Conservation (phyloP, 306 rosid species). For the Trichosanthes truncata region DNA sequence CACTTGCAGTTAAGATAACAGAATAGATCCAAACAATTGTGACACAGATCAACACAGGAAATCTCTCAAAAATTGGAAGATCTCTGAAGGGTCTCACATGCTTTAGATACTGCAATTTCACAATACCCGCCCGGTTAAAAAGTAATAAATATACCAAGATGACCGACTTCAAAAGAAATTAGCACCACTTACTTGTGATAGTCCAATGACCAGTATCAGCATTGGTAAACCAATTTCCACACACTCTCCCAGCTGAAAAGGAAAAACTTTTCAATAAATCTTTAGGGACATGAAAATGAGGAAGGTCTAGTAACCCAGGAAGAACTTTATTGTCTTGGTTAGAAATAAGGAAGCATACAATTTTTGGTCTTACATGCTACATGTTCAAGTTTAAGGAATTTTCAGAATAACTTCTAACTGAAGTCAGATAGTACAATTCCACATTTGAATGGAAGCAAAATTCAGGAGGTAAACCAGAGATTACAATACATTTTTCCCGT, state of each 20-base stretch:
- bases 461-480: background rate
- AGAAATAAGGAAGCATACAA: background rate
- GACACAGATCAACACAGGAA: conserved; percentile 79
- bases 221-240: conserved; percentile 90
- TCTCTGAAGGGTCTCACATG: conserved; percentile 81
- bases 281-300: background rate
- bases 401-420: background rate
- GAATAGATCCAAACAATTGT: conserved; percentile 83
- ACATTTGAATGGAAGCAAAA: background rate
- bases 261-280: background rate
- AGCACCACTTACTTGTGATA: conserved; percentile 68
- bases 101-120: conserved; percentile 76
- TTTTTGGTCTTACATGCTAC: background rate
- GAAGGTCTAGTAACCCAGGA: background rate
- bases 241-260: conserved; percentile 78
- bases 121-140: conserved; percentile 5
- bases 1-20: conserved; percentile 78
- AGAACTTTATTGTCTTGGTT: background rate
- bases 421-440: background rate
- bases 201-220: conserved; percentile 72
- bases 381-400: background rate
- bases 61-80: conserved; percentile 77
- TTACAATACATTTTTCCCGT: background rate
- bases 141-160: background rate
- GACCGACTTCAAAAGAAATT: background rate